Evolutionary conservation across 306 rosid species (phyloP).

Genomic region (Cucurbita argyrosperma): DNA sequence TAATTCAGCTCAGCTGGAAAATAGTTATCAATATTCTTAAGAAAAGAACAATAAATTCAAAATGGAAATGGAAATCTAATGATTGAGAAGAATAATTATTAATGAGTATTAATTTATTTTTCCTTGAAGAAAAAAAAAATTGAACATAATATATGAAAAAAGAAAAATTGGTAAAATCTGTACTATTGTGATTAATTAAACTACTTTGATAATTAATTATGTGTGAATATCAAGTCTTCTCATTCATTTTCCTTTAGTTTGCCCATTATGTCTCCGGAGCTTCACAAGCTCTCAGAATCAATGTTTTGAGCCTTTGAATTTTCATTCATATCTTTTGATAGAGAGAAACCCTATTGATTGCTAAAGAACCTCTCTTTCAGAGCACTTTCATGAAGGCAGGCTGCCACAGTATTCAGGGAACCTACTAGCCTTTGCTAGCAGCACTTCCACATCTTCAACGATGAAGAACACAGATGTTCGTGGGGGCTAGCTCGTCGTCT

Average conservation of each 20-base stretch:
- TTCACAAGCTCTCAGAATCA: not conserved
- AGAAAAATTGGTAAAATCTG: too few relatives aligned
- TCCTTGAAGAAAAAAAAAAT: not conserved
- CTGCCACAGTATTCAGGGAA: not conserved
- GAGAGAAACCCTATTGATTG: not conserved
- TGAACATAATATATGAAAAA: not conserved
- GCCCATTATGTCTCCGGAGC: not conserved
- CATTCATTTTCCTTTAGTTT: not conserved
- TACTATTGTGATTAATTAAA: not conserved
- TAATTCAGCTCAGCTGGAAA: not conserved
- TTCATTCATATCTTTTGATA: not conserved
- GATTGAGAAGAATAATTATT: not conserved
- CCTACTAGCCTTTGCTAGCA: not conserved
- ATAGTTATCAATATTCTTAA: not conserved
- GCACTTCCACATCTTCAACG: not conserved
- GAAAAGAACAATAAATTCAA: not conserved
- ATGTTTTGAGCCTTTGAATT: not conserved
- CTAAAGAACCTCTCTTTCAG: not conserved
- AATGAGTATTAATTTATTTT: not conserved
- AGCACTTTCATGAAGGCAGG: not conserved
- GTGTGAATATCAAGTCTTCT: not conserved
- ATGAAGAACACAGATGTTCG: not conserved
- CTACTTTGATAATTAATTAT: not conserved
- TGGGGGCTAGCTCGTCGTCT: not conserved
- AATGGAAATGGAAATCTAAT: not conserved